Base-by-base conservation (phyloP, 495 filamentous ascomycete genomes). In the Bombardia bombarda region DNA sequence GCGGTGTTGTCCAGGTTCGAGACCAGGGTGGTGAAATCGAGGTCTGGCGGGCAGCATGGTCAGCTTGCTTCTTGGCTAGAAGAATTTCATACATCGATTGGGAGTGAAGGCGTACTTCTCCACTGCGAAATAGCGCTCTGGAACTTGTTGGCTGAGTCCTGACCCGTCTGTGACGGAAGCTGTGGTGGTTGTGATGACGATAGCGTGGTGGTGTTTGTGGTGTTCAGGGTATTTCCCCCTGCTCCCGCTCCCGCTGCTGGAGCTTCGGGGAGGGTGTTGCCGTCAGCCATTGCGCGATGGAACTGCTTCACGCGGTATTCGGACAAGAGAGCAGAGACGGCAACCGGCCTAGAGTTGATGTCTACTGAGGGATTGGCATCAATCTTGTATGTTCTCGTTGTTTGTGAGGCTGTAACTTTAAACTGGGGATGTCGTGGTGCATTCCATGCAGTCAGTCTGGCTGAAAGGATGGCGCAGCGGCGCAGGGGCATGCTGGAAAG, bases 121-220 rank as follows among this genome's bases (percentile, higher is more conserved):
- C 92, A 99, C 58, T 90, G 84, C 38, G 89, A 84, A 50, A 99
- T 90, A 51, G 92, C 92, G 48, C 78, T 82, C 64, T 96, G 90
- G 63, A 97, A 97, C 63, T 92, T 93, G 72, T 90, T 93, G 45
- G 80, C 78, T 23, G 77, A 77, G 44, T 83, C 78, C 24, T 47
- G 49, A 19, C 52, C 44, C 21, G 48, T 18, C 19, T 8, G 40
- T 33, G 14, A 17, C 13, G 25, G 25, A 6, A 3, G 23, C 12
- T 16, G 38, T 28, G 13, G 23, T 16, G 21, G n/a, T 14, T 8
- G 23, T 40, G 37, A 36, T 19, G 48, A 39, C 21, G 46, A 44
- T 17, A 46, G 33, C 2, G 57, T 46, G 1, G 45, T 38, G 17
- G 46, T 31, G 32, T 40, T 38, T 17, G 49, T n/a, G 32, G 43